Percentiles rank a stretch among this genome's conserved stretches.
These are phyloP conservation scores for Exsudoporus frostii DNA, from an alignment of 768 basidiomycete species.

Conservation along the genomic window DNA sequence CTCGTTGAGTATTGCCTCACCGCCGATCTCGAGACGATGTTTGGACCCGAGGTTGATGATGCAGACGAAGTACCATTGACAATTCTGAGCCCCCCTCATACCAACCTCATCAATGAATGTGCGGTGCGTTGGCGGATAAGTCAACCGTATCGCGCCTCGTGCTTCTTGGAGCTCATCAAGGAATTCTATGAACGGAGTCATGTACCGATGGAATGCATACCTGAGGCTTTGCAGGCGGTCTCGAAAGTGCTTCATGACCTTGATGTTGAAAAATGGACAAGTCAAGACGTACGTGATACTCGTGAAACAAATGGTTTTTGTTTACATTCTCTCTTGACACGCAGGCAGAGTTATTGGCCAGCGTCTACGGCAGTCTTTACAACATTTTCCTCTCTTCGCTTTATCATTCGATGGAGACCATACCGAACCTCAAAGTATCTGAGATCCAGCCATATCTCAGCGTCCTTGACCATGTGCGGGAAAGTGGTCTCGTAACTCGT, in stretches of 20 bases:
- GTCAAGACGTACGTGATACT: conserved; percentile 65
- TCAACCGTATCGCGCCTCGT: conserved; percentile 69
- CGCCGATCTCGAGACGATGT: conserved; percentile 85
- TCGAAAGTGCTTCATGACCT: conserved; percentile 67
- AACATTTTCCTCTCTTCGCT: conserved; percentile 82
- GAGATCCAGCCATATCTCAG: conserved; percentile 63
- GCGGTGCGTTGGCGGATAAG: conserved; percentile 88
- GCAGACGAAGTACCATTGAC: conserved; percentile 94
- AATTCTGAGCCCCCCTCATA: conserved; percentile 76
- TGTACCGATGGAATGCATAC: conserved; percentile 92
- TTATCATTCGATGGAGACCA: conserved; percentile 77
- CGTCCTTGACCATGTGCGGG: conserved; percentile 68
- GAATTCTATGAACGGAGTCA: conserved; percentile 85
- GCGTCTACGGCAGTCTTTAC: conserved; percentile 70
- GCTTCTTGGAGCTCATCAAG: conserved; percentile 83
- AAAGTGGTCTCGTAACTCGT: conserved; percentile 66
- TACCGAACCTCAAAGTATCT: conserved; percentile 70
- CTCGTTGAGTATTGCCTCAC: conserved; percentile 81
- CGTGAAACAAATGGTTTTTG: neutral
- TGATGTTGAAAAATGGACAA: conserved; percentile 73
- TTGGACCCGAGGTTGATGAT: conserved; percentile 86
- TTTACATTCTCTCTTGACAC: conserved; percentile 3
- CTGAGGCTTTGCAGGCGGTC: conserved; percentile 79
- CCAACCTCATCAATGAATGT: conserved; percentile 84
- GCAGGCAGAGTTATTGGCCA: conserved; percentile 67